Evolutionary conservation across 257 asterid genomes (phyloP).

Genomic region (Petunia secreta): DNA sequence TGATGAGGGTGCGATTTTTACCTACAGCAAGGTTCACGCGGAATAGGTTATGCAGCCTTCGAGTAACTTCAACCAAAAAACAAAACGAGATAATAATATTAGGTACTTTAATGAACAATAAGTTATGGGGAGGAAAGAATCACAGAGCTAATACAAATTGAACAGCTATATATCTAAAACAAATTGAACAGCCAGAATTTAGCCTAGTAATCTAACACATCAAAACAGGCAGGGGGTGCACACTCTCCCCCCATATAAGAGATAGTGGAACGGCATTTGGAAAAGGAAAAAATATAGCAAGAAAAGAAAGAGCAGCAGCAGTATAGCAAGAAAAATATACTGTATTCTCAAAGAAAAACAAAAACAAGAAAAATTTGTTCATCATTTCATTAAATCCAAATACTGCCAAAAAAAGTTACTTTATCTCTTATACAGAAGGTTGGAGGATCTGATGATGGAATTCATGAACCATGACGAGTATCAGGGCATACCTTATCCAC

Average conservation of each 20-base stretch:
- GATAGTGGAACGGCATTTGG: neutral
- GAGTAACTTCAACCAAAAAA: conserved; percentile 53
- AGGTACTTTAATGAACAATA: conserved; percentile 24
- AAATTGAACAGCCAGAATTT: neutral
- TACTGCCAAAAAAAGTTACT: neutral
- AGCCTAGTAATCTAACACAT: neutral
- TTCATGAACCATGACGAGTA: neutral
- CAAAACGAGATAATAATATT: conserved; percentile 19
- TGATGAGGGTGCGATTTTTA: conserved; percentile 21
- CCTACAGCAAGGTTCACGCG: conserved; percentile 48
- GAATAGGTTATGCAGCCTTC: conserved; percentile 33
- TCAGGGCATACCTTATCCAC: neutral
- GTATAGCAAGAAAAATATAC: neutral
- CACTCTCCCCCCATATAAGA: neutral
- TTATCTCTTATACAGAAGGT: neutral
- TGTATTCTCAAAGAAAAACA: too few relatives aligned
- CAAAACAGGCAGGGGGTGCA: neutral
- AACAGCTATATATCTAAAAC: neutral
- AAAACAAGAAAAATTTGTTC: too few relatives aligned
- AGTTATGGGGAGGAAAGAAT: neutral
- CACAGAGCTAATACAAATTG: conserved; percentile 16
- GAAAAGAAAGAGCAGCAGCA: neutral
- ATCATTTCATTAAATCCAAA: neutral
- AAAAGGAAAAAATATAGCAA: neutral
- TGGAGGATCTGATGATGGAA: neutral